Conservation (phyloP, 352 stramenopile genomes). For the Phytophthora constricta region DNA sequence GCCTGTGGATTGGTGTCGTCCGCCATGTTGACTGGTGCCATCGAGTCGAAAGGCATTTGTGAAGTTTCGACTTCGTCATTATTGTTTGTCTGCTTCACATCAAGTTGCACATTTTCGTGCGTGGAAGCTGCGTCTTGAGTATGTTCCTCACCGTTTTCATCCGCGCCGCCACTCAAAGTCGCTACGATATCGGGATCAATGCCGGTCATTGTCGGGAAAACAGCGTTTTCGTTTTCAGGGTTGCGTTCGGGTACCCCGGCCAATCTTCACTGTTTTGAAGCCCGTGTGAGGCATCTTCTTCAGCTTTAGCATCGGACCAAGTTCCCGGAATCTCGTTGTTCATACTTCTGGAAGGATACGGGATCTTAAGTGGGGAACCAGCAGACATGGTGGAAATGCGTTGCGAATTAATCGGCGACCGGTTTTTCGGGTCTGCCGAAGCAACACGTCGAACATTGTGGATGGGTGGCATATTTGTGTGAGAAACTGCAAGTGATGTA, state of each 20-base stretch:
- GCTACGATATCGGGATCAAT: not conserved
- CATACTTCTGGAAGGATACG: not conserved
- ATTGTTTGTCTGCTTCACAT: constrained; percentile 7
- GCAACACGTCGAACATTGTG: constrained; percentile 17
- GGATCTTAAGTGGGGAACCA: constrained; percentile 4
- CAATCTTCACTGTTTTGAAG: not conserved
- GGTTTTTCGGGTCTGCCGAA: constrained; percentile 26
- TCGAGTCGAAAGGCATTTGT: not conserved
- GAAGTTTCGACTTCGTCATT: not conserved
- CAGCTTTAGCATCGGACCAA: not conserved
- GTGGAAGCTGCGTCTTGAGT: too few relatives aligned
- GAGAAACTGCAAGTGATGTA: constrained; percentile 12
- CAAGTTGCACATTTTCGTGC: constrained; percentile 16
- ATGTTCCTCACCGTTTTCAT: constrained; percentile 3
- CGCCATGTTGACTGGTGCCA: not conserved
- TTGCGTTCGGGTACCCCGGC: not conserved
- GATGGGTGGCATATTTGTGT: not conserved
- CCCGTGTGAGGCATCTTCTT: not conserved
- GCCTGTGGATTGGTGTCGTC: not conserved
- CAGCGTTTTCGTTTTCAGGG: not conserved
- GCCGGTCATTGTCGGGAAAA: not conserved
- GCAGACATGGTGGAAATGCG: not conserved
- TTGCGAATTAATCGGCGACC: constrained; percentile 3
- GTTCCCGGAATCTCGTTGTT: not conserved
- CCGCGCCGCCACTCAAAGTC: not conserved